Conservation (phyloP, 2,329 filamentous ascomycete species). For the Sarocladium oryzae region DNA sequence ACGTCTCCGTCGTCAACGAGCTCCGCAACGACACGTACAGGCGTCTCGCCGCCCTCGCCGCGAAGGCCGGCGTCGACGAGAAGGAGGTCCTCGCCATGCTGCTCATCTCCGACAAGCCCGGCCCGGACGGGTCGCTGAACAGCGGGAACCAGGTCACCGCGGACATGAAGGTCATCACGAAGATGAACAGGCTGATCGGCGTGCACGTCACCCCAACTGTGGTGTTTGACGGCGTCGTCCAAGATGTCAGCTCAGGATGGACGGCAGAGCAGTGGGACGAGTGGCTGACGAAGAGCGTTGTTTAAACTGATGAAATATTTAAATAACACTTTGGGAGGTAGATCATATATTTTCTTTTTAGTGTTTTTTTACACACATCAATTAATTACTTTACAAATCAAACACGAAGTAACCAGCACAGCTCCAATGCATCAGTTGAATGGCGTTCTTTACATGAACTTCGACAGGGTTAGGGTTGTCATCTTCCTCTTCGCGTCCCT, state of each 20-base stretch:
- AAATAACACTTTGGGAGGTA: too few species aligned
- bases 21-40: slow-evolving; percentile 77
- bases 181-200: slow-evolving; percentile 70
- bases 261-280: slow-evolving; percentile 75
- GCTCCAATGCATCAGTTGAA: too few species aligned
- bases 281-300: slow-evolving; percentile 60
- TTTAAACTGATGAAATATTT: slow-evolving; percentile 20
- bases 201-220: slow-evolving; percentile 91
- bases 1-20: slow-evolving; percentile 78
- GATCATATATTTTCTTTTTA: too few species aligned
- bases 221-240: slow-evolving; percentile 79
- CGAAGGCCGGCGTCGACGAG: slow-evolving; percentile 61
- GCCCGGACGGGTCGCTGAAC: slow-evolving; percentile 64
- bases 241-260: slow-evolving; percentile 75
- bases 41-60: slow-evolving; percentile 69
- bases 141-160: slow-evolving; percentile 74
- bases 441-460: too few species aligned
- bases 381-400: too few species aligned
- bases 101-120: slow-evolving; percentile 60
- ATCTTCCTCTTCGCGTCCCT: too few species aligned
- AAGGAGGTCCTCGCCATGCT: slow-evolving; percentile 63
- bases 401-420: too few species aligned
- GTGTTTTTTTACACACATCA: too few species aligned
- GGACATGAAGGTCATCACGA: slow-evolving; percentile 78
- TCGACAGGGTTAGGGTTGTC: too few species aligned